Conservation (phyloP, 2,329 filamentous ascomycete species). For the Aspergillus ochraceoroseus region DNA sequence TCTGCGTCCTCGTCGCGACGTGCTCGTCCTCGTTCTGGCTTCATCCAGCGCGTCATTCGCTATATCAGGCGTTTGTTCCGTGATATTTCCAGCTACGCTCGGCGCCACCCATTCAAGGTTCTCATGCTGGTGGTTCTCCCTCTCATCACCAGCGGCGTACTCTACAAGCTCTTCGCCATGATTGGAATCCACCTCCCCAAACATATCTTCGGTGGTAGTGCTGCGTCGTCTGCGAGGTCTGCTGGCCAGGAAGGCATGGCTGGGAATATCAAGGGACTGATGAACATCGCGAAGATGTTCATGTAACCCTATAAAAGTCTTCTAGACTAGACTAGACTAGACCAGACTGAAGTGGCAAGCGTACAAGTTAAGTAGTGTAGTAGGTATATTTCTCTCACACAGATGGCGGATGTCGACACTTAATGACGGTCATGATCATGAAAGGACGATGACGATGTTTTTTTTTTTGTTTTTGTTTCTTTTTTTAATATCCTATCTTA, state of each 20-base stretch:
- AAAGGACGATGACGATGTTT: constrained; percentile 24
- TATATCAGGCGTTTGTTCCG: constrained; percentile 74
- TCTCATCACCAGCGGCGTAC: constrained; percentile 73
- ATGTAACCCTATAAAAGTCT: constrained; percentile 18
- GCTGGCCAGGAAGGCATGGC: constrained; percentile 28
- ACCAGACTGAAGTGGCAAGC: no score
- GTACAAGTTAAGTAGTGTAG: no score
- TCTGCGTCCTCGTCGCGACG: constrained; percentile 72
- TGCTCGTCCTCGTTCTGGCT: constrained; percentile 69
- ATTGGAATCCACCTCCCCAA: constrained; percentile 74
- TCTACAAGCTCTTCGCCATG: constrained; percentile 69
- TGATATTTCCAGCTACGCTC: constrained; percentile 75
- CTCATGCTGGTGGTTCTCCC: constrained; percentile 85
- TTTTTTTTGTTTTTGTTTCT: constrained; percentile 13
- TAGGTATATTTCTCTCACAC: no score
- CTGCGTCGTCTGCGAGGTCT: constrained; percentile 8
- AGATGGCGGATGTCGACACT: no score
- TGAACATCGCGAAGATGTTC: constrained; percentile 39
- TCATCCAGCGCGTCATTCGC: constrained; percentile 66
- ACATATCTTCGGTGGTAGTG: constrained; percentile 43
- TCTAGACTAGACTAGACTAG: neutral
- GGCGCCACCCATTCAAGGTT: constrained; percentile 78
- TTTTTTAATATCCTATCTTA: no score
- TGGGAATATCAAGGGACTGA: constrained; percentile 30
- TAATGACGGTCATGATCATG: constrained; percentile 19